Percentiles rank a stretch among this genome's conserved stretches.
phyloP scores from a whole-genome alignment of 441 rosid species.

The Populus trichocarpa region DNA sequence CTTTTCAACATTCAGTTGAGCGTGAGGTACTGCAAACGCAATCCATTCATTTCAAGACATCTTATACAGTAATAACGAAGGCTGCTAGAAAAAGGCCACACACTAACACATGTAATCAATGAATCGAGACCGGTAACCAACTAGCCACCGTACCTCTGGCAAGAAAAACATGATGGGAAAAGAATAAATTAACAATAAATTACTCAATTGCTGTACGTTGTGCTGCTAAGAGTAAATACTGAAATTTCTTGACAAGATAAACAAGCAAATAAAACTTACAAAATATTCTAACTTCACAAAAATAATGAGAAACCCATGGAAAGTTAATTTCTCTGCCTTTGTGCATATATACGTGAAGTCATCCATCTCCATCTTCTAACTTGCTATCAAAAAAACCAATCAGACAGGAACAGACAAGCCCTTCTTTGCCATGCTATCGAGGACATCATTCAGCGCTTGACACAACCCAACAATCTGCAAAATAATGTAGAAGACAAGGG shows the following conservation, averaged over 20 bases:
- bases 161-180: not conserved
- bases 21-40: too few species aligned
- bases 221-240: not conserved
- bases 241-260: not conserved
- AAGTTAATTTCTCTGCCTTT: not conserved
- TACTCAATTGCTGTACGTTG: not conserved
- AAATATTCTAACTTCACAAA: conserved; percentile 6
- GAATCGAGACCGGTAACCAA: too few species aligned
- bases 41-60: too few species aligned
- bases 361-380: not conserved
- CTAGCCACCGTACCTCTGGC: not conserved
- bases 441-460: conserved; percentile 86
- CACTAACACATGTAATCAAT: too few species aligned
- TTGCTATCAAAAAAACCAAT: conserved; percentile 13
- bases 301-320: conserved; percentile 4
- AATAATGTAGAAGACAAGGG: not conserved
- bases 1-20: too few species aligned
- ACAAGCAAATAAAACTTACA: conserved; percentile 7
- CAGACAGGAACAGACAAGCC: conserved; percentile 83
- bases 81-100: too few species aligned
- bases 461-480: conserved; percentile 84
- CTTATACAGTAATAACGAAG: too few species aligned
- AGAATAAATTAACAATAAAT: not conserved
- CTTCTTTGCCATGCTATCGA: conserved; percentile 91
- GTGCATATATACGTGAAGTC: conserved; percentile 3